Evolutionary conservation across 2,329 filamentous ascomycete genomes (phyloP), one percentile per base, ranked within the genome.

Genomic region (Epichloe festucae): DNA sequence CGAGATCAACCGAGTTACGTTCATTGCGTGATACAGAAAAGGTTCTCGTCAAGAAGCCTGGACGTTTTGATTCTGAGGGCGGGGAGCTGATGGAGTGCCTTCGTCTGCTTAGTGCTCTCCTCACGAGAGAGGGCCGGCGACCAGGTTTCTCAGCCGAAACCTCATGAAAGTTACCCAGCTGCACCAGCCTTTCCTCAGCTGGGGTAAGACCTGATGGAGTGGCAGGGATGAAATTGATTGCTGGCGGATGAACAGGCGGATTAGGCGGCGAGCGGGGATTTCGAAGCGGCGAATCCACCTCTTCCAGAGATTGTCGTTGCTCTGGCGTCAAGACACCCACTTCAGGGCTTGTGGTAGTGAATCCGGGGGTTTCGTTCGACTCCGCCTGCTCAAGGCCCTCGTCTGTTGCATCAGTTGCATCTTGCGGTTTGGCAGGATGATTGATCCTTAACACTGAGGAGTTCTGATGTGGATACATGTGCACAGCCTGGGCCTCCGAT

Each of bases 401-500:
- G 35, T 58, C 60, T 17, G 60, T 57, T 3, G 63, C 58, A 44
- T 72, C 70, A 19, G 72, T 70, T 45, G 64, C 66, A 52, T 76
- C 73, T 0, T 73, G 75, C 23, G 72, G 73, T 60, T 71, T 75
- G 42, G 67, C 70, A 10, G 74, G 73, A 59, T 81, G 75, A 56
- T 81, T 69, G 34, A 84, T 76, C 65, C 84, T 73, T 42, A 82
- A 63, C 11, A 84, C 67, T 4, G 81, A 84, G 46, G 75, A 81
- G 57, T 83, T 84, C 58, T 84, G 79, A 56, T 84, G 81, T 19
- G 77, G 73, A 56, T 76, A 82, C 58, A 84, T 79, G 54, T 73
- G 79, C 51, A 84, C 73, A 40, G 77, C 78, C 60, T 77, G 67
- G 36, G 81, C 81, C 65, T 84, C 79, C 1, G 79, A 80, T 41